Percentiles rank a stretch among this genome's conserved stretches.
phyloP scores from a whole-genome alignment of 139 green algal species.

The Closterium sp. region DNA sequence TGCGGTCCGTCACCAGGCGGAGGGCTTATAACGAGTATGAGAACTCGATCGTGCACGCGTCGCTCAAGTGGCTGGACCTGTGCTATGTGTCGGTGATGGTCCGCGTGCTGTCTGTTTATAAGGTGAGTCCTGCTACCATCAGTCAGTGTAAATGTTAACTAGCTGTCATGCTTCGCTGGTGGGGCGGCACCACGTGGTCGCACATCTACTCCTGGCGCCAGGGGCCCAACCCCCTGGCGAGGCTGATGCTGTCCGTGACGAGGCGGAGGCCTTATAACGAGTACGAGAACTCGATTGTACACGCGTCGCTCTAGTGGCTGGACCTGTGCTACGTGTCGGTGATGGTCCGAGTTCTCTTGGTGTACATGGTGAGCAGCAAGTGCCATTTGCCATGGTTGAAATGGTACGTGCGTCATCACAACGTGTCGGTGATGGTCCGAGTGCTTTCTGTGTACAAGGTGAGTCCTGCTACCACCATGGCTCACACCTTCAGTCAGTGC shows the following conservation, averaged over 20 bases:
- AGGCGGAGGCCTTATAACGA: neutral
- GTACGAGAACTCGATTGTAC: neutral
- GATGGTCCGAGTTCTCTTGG: neutral
- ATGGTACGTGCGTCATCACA: no score
- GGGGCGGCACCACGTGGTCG: no score
- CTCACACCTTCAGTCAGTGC: no score
- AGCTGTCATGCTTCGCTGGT: no score
- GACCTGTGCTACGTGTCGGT: neutral
- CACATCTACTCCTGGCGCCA: neutral
- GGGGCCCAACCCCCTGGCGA: neutral
- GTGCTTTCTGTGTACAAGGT: neutral
- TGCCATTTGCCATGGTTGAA: no score
- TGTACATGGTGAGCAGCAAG: neutral
- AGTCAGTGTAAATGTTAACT: no score
- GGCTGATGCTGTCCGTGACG: neutral
- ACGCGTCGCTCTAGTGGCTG: neutral
- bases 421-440: no score
- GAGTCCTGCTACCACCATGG: no score
- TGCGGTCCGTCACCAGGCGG: neutral
- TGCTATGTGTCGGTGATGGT: neutral
- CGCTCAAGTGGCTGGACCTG: conserved; percentile 1
- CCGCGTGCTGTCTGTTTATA: neutral
- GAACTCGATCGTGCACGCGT: neutral
- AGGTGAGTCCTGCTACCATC: neutral
- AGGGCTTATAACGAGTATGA: neutral